Conservation (phyloP, 805 yeast species). For the Saccharomycopsis vini region DNA sequence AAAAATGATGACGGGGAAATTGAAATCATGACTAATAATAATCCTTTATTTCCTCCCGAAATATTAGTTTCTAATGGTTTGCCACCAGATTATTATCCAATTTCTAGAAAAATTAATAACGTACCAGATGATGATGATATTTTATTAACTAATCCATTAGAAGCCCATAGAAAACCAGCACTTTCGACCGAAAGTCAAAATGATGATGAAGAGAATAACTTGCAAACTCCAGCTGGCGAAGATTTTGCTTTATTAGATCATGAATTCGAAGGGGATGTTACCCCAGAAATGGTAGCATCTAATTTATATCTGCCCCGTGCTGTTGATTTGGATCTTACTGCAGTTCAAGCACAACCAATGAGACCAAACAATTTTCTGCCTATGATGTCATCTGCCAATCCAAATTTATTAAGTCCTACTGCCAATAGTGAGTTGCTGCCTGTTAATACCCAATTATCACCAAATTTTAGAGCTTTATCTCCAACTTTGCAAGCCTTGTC, state of each 20-base stretch:
- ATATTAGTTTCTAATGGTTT: constrained; percentile 3
- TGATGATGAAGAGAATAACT: neutral
- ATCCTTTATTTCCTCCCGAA: constrained; percentile 19
- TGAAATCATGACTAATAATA: constrained; percentile 15
- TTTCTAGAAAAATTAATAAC: neutral
- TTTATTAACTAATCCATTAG: constrained; percentile 20
- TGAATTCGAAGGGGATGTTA: constrained; percentile 16
- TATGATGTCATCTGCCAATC: neutral
- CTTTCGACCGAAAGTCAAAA: neutral
- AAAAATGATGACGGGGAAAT: constrained; percentile 13
- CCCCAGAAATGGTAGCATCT: constrained; percentile 16
- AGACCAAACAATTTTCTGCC: neutral
- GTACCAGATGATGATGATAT: constrained; percentile 16
- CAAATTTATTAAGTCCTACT: constrained; percentile 4
- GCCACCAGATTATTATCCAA: neutral
- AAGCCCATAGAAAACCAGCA: constrained; percentile 10
- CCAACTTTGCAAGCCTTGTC: constrained; percentile 17
- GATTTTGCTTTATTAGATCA: constrained; percentile 12
- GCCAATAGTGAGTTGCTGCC: constrained; percentile 1
- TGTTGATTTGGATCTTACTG: constrained; percentile 16
- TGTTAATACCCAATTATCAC: constrained; percentile 8
- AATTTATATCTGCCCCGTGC: constrained; percentile 17
- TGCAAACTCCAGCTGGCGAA: constrained; percentile 2
- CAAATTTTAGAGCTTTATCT: constrained; percentile 18
- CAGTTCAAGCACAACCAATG: constrained; percentile 18